These are phyloP conservation scores for Penicillium digitatum DNA, from an alignment of 2,329 filamentous ascomycete genomes.

Conservation along the genomic window DNA sequence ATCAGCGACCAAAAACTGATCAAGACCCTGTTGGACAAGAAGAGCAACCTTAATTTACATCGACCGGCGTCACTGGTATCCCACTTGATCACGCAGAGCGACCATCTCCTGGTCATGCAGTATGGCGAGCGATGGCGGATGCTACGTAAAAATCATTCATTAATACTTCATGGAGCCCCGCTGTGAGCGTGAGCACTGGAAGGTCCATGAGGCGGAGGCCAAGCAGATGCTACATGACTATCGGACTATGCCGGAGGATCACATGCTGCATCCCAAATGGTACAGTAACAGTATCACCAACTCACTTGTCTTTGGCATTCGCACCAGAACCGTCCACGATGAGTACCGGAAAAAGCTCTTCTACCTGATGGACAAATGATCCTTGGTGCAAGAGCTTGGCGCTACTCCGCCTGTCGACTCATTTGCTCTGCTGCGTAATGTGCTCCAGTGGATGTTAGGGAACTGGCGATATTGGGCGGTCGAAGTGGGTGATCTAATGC, in stretches of 20 bases:
- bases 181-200: conserved; percentile 5
- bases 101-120: conserved; percentile 3
- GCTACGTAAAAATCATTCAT: conserved; percentile 47
- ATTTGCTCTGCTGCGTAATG: background rate
- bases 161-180: conserved; percentile 45
- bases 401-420: background rate
- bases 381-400: background rate
- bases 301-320: background rate
- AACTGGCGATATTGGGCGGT: background rate
- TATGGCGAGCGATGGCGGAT: conserved; percentile 40
- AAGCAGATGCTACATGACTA: conserved; percentile 49
- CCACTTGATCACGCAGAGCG: background rate
- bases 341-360: background rate
- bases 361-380: conserved; percentile 3
- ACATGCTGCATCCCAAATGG: conserved; percentile 48
- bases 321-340: background rate
- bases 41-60: background rate
- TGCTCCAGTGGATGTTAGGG: background rate
- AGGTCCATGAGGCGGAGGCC: conserved; percentile 48
- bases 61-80: background rate
- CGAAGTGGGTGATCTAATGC: background rate
- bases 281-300: conserved; percentile 50
- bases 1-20: background rate
- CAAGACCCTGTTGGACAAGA: background rate
- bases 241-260: conserved; percentile 38